Conservation (phyloP, 495 filamentous ascomycete genomes). For the Trichoderma reesei region DNA sequence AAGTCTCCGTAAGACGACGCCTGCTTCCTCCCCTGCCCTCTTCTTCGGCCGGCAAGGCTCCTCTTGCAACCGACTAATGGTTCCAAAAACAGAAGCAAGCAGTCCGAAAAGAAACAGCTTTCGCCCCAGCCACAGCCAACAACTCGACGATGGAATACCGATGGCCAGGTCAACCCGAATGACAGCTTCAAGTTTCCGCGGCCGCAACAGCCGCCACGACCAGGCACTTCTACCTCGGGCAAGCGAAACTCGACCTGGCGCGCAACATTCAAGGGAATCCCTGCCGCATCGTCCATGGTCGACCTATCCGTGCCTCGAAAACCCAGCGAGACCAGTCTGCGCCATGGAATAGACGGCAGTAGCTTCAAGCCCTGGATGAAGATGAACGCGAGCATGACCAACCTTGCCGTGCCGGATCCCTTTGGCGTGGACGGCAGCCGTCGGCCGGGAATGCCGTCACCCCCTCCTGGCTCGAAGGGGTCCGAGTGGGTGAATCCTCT, state of each 20-base stretch:
- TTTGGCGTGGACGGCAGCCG: slow-evolving; percentile 6
- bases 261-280: not conserved
- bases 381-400: not conserved
- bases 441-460: slow-evolving; percentile 15
- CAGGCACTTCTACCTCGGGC: not conserved
- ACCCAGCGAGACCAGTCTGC: slow-evolving; percentile 4
- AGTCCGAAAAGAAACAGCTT: slow-evolving; percentile 4
- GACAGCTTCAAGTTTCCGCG: not conserved
- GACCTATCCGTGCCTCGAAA: not conserved
- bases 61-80: slow-evolving; percentile 11
- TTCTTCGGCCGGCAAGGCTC: not conserved
- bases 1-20: slow-evolving; percentile 28
- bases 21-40: not conserved
- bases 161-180: not conserved
- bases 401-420: slow-evolving; percentile 13
- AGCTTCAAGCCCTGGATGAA: slow-evolving; percentile 21
- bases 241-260: slow-evolving; percentile 1
- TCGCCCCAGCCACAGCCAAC: not conserved
- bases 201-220: slow-evolving; percentile 1
- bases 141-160: not conserved
- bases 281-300: slow-evolving; percentile 9
- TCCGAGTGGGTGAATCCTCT: slow-evolving; percentile 32
- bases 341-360: not conserved
- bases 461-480: slow-evolving; percentile 19
- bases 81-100: slow-evolving; percentile 3